Conservation (phyloP, 176 grass and related monocot genomes). For the Oryza meridionalis region DNA sequence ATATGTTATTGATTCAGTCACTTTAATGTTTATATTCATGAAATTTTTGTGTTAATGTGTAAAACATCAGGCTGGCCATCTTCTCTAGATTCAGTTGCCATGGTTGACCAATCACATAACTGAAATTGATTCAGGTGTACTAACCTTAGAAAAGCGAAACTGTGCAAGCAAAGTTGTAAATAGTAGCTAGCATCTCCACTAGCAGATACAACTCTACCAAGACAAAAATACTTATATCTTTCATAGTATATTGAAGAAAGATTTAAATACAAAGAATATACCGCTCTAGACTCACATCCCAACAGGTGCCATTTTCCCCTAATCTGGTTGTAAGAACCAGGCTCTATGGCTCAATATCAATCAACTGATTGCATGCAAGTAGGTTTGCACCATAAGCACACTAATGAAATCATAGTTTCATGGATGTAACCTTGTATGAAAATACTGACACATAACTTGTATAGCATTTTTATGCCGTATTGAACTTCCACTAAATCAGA, state of each 20-base stretch:
- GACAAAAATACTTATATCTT: not conserved
- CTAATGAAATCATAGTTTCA: not conserved
- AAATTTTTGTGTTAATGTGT: not conserved
- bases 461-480: not conserved
- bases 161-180: constrained; percentile 2
- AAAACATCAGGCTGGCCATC: not conserved
- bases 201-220: not conserved
- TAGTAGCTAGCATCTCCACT: not conserved
- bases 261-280: not conserved
- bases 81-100: constrained; percentile 1
- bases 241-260: not conserved
- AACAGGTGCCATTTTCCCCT: no score
- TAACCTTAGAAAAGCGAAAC: not conserved
- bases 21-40: not conserved
- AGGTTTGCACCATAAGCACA: not conserved
- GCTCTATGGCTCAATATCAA: no score
- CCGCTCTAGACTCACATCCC: not conserved
- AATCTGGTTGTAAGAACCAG: no score
- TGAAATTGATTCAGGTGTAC: not conserved
- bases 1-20: not conserved
- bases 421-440: constrained; percentile 5
- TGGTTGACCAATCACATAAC: not conserved
- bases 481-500: constrained; percentile 12
- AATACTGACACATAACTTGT: not conserved
- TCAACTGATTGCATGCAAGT: not conserved